Conservation (phyloP, 2,329 filamentous ascomycete genomes). For the Pseudocercospora crystallina region DNA sequence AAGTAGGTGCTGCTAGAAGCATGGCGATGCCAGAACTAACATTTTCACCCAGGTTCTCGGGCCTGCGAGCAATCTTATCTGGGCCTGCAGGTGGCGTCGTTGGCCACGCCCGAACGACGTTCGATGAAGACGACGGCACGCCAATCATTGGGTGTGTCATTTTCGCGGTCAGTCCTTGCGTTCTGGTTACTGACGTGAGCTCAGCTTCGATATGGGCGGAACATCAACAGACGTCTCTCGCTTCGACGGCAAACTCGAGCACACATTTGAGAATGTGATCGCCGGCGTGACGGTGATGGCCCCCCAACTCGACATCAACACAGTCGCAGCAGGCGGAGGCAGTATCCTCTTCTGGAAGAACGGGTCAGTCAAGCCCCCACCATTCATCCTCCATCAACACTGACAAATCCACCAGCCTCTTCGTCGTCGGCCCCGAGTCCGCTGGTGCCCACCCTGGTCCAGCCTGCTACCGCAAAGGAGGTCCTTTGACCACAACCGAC, state of each 20-base stretch:
- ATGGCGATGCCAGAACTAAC: not conserved
- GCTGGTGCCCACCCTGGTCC: conserved; percentile 35
- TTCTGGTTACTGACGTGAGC: not conserved
- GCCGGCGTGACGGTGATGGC: conserved; percentile 34
- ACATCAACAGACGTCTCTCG: conserved; percentile 37
- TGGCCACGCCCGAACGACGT: conserved; percentile 35
- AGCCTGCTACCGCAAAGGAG: conserved; percentile 37
- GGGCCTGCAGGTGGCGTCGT: conserved; percentile 40
- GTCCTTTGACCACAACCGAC: conserved; percentile 38
- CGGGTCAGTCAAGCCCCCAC: conserved; percentile 35
- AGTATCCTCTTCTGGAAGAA: conserved; percentile 38
- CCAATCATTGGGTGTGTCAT: conserved; percentile 32
- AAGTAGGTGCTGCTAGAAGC: conserved; percentile 1
- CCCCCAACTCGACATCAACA: conserved; percentile 37
- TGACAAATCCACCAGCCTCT: conserved; percentile 3
- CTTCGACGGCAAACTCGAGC: conserved; percentile 35
- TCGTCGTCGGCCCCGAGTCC: conserved; percentile 22
- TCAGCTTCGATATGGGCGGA: conserved; percentile 26
- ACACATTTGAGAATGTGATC: conserved; percentile 36
- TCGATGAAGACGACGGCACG: conserved; percentile 24
- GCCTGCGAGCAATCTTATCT: conserved; percentile 35
- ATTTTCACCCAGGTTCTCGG: conserved; percentile 24
- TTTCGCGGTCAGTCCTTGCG: not conserved
- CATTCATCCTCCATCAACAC: conserved; percentile 45
- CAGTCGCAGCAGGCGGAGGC: conserved; percentile 49